These are phyloP conservation scores for Conoideocrella luteorostrata DNA, from an alignment of 2,329 filamentous ascomycete species.

Conservation along the genomic window DNA sequence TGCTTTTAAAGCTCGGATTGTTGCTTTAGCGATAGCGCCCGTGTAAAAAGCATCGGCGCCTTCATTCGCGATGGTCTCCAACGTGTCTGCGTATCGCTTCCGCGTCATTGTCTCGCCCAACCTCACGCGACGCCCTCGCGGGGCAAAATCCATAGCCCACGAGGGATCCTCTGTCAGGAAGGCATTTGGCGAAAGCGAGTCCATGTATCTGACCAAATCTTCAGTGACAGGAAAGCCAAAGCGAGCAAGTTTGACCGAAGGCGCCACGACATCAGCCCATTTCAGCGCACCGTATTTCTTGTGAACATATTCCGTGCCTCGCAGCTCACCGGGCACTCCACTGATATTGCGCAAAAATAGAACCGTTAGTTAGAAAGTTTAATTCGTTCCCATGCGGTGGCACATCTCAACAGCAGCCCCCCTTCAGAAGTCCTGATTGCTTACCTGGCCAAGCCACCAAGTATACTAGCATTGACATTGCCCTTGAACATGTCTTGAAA, in stretches of 20 bases:
- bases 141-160: constrained; percentile 83
- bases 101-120: constrained; percentile 70
- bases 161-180: constrained; percentile 65
- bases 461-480: constrained; percentile 56
- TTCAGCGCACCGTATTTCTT: constrained; percentile 55
- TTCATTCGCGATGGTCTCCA: constrained; percentile 60
- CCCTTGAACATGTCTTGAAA: constrained; percentile 76
- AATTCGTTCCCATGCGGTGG: constrained; percentile 20
- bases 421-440: too few species aligned
- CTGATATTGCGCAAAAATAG: constrained; percentile 21
- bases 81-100: constrained; percentile 65
- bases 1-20: constrained; percentile 56
- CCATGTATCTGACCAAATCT: constrained; percentile 68
- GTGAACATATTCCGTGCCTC: constrained; percentile 70
- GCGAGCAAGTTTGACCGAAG: constrained; percentile 65
- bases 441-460: constrained; percentile 65
- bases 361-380: constrained; percentile 19
- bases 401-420: too few species aligned
- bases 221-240: constrained; percentile 64
- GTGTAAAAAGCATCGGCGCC: constrained; percentile 65
- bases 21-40: constrained; percentile 63
- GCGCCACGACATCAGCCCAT: constrained; percentile 62
- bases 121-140: constrained; percentile 58
- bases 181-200: constrained; percentile 35
- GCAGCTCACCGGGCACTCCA: constrained; percentile 63